phyloP scores from a whole-genome alignment of 2,329 filamentous ascomycete species.

The Monilinia aucupariae region DNA sequence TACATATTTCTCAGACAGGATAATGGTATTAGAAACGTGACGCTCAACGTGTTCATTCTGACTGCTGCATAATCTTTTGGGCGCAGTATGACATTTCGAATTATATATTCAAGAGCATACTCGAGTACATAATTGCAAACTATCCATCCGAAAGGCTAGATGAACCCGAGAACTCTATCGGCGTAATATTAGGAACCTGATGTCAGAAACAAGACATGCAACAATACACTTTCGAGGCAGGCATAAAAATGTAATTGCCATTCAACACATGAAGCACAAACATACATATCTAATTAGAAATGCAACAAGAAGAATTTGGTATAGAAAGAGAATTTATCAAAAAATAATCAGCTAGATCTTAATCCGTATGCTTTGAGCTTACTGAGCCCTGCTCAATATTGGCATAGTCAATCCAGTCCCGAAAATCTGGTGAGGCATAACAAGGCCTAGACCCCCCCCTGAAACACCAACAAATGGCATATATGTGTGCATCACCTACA shows the following conservation, averaged over 20 bases:
- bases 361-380: not conserved
- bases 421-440: too few relatives aligned
- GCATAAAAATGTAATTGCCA: not conserved
- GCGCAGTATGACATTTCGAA: too few relatives aligned
- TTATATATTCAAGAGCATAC: too few relatives aligned
- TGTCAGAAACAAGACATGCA: not conserved
- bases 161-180: too few relatives aligned
- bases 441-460: too few relatives aligned
- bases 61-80: too few relatives aligned
- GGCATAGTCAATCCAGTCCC: not conserved
- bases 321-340: not conserved
- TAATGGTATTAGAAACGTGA: too few relatives aligned
- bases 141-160: not conserved
- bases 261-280: not conserved
- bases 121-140: not conserved
- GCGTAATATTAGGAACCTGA: not conserved
- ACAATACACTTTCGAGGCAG: not conserved
- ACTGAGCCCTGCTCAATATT: not conserved
- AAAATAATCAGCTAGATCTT: not conserved
- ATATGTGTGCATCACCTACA: too few relatives aligned
- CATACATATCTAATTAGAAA: not conserved
- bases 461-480: not conserved
- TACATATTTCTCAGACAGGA: too few relatives aligned
- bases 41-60: too few relatives aligned
- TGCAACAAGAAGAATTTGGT: not conserved